Evolutionary conservation across 208 protist genomes (phyloP), one percentile per base, ranked within the genome.

Genomic region (Trypanosoma congolense): DNA sequence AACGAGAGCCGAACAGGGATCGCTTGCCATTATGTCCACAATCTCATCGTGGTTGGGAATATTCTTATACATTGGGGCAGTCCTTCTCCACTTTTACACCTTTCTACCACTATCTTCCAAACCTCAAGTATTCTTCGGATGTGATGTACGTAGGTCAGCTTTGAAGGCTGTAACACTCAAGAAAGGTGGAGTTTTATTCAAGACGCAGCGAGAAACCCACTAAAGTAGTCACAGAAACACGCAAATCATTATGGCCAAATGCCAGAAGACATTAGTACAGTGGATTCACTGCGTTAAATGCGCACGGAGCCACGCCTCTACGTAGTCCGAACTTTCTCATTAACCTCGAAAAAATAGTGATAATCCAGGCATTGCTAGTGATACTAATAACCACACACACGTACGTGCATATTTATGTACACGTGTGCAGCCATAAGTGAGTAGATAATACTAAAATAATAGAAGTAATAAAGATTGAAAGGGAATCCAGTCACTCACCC

Each of bases 1-100:
- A 10, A 66, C 68, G 2, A 73, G 70, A 2, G 54, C 48, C 29
- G 44, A 49, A 53, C 73, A 80, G 18, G 65, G 12, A 35, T 76
- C 80, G 5, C 47, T 31, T 21, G 56, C 57, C 3, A 65, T 72
- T 29, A 79, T 43, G 4, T 41, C 40, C 18, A 46, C 53, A 18
- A 81, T 50, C 12, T 73, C 46, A 25, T 55, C 56, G 22, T 21
- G 42, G 55, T 36, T 55, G n/a, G 10, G 50, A 19, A 52, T 6
- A n/a, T n/a, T n/a, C 33, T 38, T 38, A 6, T 38, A 12, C 33
- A 38, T 38, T 12, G 33, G 12, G 33, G 12, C 33, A 12, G 9
- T 38, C 33, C 33, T 38, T 12, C 33, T 6, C 33, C 33, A n/a
- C 33, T 38, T 16, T 38, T 12, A 16, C 33, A 0, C 33, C 12